Base-by-base conservation (phyloP, 2,329 filamentous ascomycete species). In the Fusarium mexicanum region DNA sequence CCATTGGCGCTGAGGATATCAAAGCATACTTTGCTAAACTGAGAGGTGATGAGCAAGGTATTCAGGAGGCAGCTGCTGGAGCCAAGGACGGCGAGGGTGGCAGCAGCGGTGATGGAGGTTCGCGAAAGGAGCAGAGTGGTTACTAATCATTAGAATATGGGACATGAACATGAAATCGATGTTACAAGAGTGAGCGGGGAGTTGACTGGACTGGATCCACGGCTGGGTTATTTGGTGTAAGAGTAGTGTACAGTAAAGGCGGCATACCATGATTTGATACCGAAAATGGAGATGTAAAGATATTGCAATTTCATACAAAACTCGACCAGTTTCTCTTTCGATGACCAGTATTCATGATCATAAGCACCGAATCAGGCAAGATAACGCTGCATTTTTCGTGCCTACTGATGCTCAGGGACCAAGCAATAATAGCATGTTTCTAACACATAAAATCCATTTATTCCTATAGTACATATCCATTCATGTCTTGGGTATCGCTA, bases 21-120 rank as follows among this genome's bases (percentile, higher is more conserved):
- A 99, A 98, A 83, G 90, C 90, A 5, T 98, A 98, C 81, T 99
- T 99, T 87, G 96, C 96, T 59, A 96, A 96, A 85, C 84, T 99
- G 76, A 89, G 96, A 72, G 96, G 96, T 67, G 96, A 98, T 82
- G 93, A 94, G 50, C 86, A 93, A 76, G 93, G 87, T 0, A 94
- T 94, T 64, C 86, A 86, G 76, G 88, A 91, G 73, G 91, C 91
- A 2, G 88, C 88, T 13, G 84, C 83, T 6, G 81, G 79, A 46
- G 64, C 76, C 40, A 75, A 72, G 6, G 81, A 81, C 24, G 81
- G 77, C 0, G 81, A 81, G 10, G 78, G 77, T 1, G 71, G 68
- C 2, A 69, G 65, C 4, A 74, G 70, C 9, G 69, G 63, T 9
- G 80, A 81, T 10, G 73, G 62, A 3, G 84, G 84, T 64, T 72